Percentiles rank a stretch among this genome's conserved stretches.
phyloP scores from a whole-genome alignment of 805 yeast species.

The Candida krabiensis region DNA sequence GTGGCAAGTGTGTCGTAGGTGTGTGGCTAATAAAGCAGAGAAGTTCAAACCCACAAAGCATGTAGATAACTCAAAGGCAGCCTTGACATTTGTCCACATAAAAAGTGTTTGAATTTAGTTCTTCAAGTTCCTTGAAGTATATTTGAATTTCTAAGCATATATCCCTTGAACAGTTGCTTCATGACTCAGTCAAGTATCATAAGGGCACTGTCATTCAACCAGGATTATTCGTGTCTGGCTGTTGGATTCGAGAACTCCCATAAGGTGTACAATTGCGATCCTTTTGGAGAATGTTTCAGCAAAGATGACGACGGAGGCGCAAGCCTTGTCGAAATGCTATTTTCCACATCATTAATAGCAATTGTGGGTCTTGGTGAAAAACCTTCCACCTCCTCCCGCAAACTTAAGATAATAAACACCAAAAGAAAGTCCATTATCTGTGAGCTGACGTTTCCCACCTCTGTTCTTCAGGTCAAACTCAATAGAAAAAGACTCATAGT shows the following conservation, averaged over 20 bases:
- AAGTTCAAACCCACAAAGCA: too few species aligned
- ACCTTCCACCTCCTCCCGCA: slow-evolving; percentile 71
- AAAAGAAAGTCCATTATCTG: slow-evolving; percentile 75
- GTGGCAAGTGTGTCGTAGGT: too few species aligned
- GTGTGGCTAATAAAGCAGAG: too few species aligned
- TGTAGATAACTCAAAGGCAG: too few species aligned
- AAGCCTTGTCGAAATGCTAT: slow-evolving; percentile 84
- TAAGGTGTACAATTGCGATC: slow-evolving; percentile 83
- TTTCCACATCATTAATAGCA: slow-evolving; percentile 83
- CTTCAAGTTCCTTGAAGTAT: too few species aligned
- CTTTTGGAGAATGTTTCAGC: slow-evolving; percentile 71
- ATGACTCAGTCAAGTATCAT: slow-evolving; percentile 12
- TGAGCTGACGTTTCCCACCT: slow-evolving; percentile 82
- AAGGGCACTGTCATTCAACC: slow-evolving; percentile 58
- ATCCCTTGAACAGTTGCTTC: too few species aligned
- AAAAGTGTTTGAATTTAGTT: too few species aligned
- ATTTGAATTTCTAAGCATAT: too few species aligned
- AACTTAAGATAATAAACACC: slow-evolving; percentile 80
- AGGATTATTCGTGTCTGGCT: slow-evolving; percentile 81
- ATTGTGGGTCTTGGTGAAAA: slow-evolving; percentile 77
- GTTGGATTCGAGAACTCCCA: slow-evolving; percentile 67
- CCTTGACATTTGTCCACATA: too few species aligned
- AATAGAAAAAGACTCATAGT: slow-evolving; percentile 83
- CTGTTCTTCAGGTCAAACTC: slow-evolving; percentile 68
- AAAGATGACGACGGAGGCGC: slow-evolving; percentile 51